A percentile compares a stretch with the other conserved stretches of the same genome.
Evolutionary conservation across 225 moss, liverwort and hornwort species (phyloP).

Genomic region (Straminergon stramineum): DNA sequence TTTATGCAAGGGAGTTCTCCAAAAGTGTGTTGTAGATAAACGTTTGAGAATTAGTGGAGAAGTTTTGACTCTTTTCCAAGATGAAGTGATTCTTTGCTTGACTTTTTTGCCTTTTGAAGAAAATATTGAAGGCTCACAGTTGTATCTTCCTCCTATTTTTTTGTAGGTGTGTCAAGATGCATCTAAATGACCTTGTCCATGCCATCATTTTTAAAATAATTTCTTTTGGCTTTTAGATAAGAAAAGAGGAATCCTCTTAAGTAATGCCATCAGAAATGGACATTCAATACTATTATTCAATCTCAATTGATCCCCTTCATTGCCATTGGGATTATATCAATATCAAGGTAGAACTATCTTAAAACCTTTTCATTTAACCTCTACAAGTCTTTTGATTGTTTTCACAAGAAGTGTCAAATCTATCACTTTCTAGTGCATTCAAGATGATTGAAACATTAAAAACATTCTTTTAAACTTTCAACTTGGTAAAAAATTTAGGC

Average conservation of each 20-base stretch:
- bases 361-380: not conserved
- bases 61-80: too few species aligned
- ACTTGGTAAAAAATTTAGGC: not conserved
- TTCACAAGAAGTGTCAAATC: not conserved
- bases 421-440: not conserved
- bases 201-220: not conserved
- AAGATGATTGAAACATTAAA: not conserved
- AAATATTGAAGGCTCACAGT: too few species aligned
- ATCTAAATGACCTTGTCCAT: not conserved
- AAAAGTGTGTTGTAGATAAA: too few species aligned
- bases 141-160: too few species aligned
- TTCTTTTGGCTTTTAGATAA: not conserved
- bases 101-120: too few species aligned
- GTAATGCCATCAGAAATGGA: not conserved
- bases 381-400: not conserved
- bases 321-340: not conserved
- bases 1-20: too few species aligned
- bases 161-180: not conserved
- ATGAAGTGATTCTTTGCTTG: too few species aligned
- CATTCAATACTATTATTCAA: not conserved
- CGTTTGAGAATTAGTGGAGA: too few species aligned
- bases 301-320: not conserved
- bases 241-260: not conserved
- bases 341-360: not conserved
- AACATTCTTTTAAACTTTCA: not conserved